Base-by-base conservation (phyloP, 2,329 filamentous ascomycete genomes). In the Stemphylium vesicarium region DNA sequence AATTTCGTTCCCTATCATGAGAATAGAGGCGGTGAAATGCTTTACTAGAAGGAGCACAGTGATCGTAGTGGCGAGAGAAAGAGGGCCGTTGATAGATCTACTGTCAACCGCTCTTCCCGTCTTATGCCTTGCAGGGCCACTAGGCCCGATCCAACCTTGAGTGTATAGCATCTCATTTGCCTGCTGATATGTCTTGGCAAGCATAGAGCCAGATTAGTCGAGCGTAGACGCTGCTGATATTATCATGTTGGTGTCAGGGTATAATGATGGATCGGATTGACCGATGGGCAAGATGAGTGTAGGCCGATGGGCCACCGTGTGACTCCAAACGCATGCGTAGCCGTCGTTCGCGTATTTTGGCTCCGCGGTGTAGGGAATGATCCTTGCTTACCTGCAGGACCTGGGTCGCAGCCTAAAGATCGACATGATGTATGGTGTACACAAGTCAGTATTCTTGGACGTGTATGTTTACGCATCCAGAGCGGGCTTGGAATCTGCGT, bases 41-140 rank as follows among this genome's bases (percentile, higher is more conserved):
- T 43, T 42, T 32, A 29, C 29, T 41, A 43, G 37, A 48, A 46
- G 55, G 46, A 52, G 39, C 51, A 48, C 43, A 41, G 50, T 48
- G 18, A 35, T 12, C n/a, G 45, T 49, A 13, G 29, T 49, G 29
- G 37, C 31, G 18, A 20, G 18, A 10, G 4, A 26, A 33, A 16
- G 24, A 33, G 42, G 31, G 46, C 54, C 40, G 49, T 56, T 55
- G 43, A 51, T 51, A 57, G 50, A 57, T 61, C 57, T 59, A 31
- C 36, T 8, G 42, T 16, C 37, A 26, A 37, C 35, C 24, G 32
- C 48, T 59, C 51, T 48, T 60, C 43, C 47, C 40, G 56, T 61
- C 55, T 59, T 56, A 62, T 67, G 57, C 40, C 47, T 32, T 49
- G 56, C 54, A 56, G 48, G 45, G 37, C 31, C 40, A 44, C 47